Base-by-base conservation (phyloP, 2,329 filamentous ascomycete species). In the Polychaeton citri region DNA sequence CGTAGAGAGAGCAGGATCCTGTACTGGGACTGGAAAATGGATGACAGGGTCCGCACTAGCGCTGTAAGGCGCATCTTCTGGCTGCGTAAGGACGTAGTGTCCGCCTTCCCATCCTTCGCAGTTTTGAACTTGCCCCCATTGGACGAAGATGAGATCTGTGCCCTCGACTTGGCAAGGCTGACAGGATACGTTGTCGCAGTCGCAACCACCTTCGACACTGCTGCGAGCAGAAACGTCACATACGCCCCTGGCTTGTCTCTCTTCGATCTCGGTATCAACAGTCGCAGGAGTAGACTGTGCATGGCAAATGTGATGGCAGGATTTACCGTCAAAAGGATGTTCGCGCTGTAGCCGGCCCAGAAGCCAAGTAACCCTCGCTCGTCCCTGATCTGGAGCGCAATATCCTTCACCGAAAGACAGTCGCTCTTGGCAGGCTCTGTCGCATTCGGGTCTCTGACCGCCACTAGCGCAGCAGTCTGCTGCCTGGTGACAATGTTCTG, bases 311-410 rank as follows among this genome's bases (percentile, higher is more conserved):
- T 93, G 43, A 94, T 71, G 44, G 80, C 79, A 1, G 87, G 86
- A 50, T 94, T 94, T 19, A 93, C 65, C 1, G 86, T 87, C 34
- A 93, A 62, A 26, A 94, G 68, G 39, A 93, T 58, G 16, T 73
- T 79, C 2, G 85, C 84, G 15, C 81, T 83, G 56, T 93, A 93
- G 0, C 86, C 86, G 0, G 84, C 79, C 87, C 86, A 94, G 49
- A 94, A 79, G 2, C 84, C 85, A 31, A 65, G 53, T 7, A 86
- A 40, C 0, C 86, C 85, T 46, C 79, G 81, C 53, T 88, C 79
- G 2, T 63, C 51, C 28, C 65, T 61, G 40, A 92, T 87, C 30
- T 72, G 66, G 1, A 63, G 57, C 13, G 78, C 67, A 19, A 84
- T 82, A 34, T 79, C 68, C 19, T 66, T 40, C 54, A 68, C 44